A percentile compares a stretch with the other conserved stretches of the same genome.
phyloP scores from a whole-genome alignment of 1,139 yeast genomes.

The Yamadazyma mexicana region DNA sequence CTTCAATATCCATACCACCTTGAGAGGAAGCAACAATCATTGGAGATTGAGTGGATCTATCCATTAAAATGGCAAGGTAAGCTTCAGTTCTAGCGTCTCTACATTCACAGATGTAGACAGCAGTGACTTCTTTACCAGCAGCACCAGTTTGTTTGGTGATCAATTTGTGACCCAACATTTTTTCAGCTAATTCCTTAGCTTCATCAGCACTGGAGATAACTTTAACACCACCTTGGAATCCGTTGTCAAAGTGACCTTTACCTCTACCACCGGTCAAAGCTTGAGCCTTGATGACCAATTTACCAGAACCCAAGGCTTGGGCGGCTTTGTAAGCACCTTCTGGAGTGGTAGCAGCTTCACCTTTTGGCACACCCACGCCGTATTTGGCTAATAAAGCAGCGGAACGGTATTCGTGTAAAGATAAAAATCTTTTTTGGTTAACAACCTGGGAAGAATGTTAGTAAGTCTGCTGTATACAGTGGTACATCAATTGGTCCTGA shows the following conservation, averaged over 20 bases:
- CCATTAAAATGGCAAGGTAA: conserved; percentile 91
- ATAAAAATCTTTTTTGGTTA: conserved; percentile 63
- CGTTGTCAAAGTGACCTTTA: conserved; percentile 95
- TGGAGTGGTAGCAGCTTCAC: conserved; percentile 88
- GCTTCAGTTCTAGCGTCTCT: conserved; percentile 94
- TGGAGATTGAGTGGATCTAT: conserved; percentile 87
- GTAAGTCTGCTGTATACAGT: too few relatives aligned
- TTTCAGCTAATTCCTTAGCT: conserved; percentile 81
- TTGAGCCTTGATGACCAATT: conserved; percentile 95
- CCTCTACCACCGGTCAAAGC: conserved; percentile 99
- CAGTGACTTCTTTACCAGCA: conserved; percentile 95
- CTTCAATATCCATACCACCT: conserved; percentile 99
- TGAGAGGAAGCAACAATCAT: conserved; percentile 94
- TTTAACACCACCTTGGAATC: conserved; percentile 96
- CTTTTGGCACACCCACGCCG: conserved; percentile 90
- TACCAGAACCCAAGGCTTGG: conserved; percentile 60
- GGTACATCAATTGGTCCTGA: too few relatives aligned
- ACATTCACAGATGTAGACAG: conserved; percentile 94
- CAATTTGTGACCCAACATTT: conserved; percentile 90
- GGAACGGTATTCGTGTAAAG: conserved; percentile 95
- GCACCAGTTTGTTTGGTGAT: conserved; percentile 98
- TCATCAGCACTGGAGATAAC: conserved; percentile 83
- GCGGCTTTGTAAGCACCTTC: conserved; percentile 87
- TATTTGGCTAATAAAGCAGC: conserved; percentile 80
- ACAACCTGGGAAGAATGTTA: conserved; percentile 16